Evolutionary conservation across 2,329 filamentous ascomycete genomes (phyloP).

Genomic region (Diaporthe capsici): DNA sequence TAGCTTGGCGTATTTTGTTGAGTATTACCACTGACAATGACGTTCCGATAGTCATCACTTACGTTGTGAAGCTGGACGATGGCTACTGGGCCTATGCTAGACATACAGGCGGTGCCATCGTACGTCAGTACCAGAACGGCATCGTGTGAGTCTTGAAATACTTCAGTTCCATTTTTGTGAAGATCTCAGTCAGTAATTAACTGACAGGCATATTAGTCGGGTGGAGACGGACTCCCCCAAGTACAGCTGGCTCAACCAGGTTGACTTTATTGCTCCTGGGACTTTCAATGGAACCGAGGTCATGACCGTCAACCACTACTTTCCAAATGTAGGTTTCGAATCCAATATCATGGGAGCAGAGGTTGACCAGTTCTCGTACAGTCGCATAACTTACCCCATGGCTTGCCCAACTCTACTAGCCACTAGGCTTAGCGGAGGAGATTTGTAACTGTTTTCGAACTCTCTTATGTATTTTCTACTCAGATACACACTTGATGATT

Average conservation of each 20-base stretch:
- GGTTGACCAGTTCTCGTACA: not conserved
- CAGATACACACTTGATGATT: no score
- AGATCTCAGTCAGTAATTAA: not conserved
- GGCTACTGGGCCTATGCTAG: not conserved
- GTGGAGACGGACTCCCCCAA: not conserved
- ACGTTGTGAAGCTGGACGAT: not conserved
- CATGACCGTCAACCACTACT: slow-evolving; percentile 1
- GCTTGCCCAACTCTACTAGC: not conserved
- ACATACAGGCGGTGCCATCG: not conserved
- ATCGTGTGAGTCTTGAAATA: not conserved
- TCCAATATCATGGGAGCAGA: not conserved
- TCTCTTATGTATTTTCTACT: no score
- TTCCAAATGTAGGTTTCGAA: not conserved
- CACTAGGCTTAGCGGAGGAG: not conserved
- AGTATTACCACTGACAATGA: fast-evolving
- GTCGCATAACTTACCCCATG: not conserved
- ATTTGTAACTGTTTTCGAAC: not conserved
- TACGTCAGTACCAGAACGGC: slow-evolving; percentile 1
- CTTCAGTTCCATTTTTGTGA: not conserved
- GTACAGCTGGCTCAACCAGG: slow-evolving; percentile 3
- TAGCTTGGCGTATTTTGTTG: not conserved
- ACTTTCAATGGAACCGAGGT: slow-evolving; percentile 3
- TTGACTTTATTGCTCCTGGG: not conserved
- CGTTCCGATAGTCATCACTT: not conserved
- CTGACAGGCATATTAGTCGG: not conserved